Conservation (phyloP, 1,284 basidiomycete genomes). For the Porogramme epimiltina region DNA sequence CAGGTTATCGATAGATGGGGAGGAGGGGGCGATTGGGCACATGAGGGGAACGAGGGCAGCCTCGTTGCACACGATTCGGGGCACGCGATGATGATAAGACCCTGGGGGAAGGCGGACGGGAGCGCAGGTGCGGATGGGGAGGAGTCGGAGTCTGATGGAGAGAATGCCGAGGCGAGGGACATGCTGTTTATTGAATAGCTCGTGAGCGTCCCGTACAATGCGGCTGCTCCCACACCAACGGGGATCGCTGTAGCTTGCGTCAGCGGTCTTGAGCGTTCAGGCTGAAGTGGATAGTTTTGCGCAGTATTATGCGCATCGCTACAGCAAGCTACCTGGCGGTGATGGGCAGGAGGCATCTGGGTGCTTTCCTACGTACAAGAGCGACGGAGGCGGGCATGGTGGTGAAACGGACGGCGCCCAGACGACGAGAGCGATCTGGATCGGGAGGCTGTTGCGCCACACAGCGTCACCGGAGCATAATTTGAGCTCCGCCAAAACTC, state of each 20-base stretch:
- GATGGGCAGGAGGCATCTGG: too few species aligned
- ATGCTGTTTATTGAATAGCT: slow-evolving; percentile 4
- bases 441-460: slow-evolving; percentile 14
- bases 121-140: background rate
- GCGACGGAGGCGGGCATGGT: too few species aligned
- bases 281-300: too few species aligned
- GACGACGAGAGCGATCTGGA: background rate
- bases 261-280: too few species aligned
- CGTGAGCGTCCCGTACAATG: background rate
- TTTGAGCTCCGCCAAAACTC: slow-evolving; percentile 15
- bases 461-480: background rate
- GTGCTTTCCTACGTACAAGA: too few species aligned
- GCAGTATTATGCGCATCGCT: too few species aligned
- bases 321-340: too few species aligned
- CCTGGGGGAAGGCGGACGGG: too few species aligned
- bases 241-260: too few species aligned
- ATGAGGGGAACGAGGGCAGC: slow-evolving; percentile 19
- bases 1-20: slow-evolving; percentile 14
- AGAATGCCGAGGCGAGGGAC: slow-evolving; percentile 1
- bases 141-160: slow-evolving; percentile 6
- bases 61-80: slow-evolving; percentile 16
- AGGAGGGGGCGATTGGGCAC: slow-evolving; percentile 7
- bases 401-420: background rate
- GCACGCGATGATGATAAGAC: slow-evolving; percentile 18
- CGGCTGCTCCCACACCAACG: too few species aligned